Percentiles rank a stretch among this genome's conserved stretches.
phyloP scores from a whole-genome alignment of 768 basidiomycete genomes.

The Leccinum fibrillosum region DNA sequence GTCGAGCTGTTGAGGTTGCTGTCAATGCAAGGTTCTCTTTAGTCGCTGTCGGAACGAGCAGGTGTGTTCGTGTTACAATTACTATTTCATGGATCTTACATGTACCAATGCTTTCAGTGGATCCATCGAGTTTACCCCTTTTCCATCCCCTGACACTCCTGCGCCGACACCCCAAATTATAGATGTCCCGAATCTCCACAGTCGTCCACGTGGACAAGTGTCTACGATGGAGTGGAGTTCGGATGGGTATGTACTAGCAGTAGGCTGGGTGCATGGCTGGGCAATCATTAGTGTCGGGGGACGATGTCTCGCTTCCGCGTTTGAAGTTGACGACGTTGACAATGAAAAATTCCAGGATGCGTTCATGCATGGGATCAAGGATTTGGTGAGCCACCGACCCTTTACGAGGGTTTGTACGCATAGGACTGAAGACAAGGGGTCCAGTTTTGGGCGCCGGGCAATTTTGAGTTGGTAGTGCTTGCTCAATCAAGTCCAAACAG shows the following conservation, averaged over 20 bases:
- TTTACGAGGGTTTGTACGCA: neutral
- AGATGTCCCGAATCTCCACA: constrained; percentile 59
- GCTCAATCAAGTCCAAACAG: constrained; percentile 53
- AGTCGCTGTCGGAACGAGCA: constrained; percentile 72
- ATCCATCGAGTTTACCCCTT: constrained; percentile 59
- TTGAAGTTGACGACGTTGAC: constrained; percentile 68
- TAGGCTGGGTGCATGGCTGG: constrained; percentile 90
- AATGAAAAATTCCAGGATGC: constrained; percentile 66
- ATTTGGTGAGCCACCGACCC: constrained; percentile 51
- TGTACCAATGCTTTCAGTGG: constrained; percentile 43
- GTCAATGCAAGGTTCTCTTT: constrained; percentile 81
- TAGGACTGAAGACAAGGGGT: constrained; percentile 1
- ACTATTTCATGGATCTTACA: neutral
- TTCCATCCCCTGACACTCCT: constrained; percentile 61
- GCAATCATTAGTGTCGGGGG: constrained; percentile 88
- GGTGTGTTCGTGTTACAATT: constrained; percentile 37
- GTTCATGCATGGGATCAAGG: constrained; percentile 79
- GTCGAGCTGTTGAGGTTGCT: constrained; percentile 60
- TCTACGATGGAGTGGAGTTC: constrained; percentile 85
- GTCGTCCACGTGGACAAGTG: constrained; percentile 57
- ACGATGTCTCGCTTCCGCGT: constrained; percentile 75
- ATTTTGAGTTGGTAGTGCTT: constrained; percentile 82
- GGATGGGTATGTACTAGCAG: constrained; percentile 92
- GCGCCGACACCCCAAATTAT: constrained; percentile 59
- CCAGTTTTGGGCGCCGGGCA: constrained; percentile 93